Percentiles rank a stretch among this genome's conserved stretches.
Conservation (phyloP, 805 yeast genomes). For the Yarrowia yakushimensis region DNA sequence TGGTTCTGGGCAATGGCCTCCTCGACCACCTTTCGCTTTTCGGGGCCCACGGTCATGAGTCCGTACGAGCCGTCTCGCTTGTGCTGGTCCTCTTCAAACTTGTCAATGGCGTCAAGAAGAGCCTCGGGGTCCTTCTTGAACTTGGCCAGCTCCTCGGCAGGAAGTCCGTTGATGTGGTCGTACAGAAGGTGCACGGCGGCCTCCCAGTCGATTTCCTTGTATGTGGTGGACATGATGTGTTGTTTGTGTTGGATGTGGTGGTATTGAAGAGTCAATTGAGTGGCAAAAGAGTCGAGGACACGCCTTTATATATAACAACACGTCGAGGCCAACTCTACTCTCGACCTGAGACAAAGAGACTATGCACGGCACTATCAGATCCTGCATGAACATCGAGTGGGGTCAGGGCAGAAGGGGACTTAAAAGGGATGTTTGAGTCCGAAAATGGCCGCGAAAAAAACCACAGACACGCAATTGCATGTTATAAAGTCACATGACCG, state of each 20-base stretch:
- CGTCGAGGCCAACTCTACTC: not conserved
- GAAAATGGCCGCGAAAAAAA: no score
- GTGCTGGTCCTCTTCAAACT: conserved; percentile 21
- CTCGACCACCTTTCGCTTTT: conserved; percentile 17
- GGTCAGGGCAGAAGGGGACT: not conserved
- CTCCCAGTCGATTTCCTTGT: conserved; percentile 23
- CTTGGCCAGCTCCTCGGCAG: conserved; percentile 18
- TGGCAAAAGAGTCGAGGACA: not conserved
- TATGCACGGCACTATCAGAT: conserved; percentile 24
- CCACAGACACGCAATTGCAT: not conserved
- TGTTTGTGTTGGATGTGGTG: no score
- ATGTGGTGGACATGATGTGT: not conserved
- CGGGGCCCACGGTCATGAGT: conserved; percentile 22
- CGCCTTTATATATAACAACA: not conserved
- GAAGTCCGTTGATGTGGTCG: conserved; percentile 20
- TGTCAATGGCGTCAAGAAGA: conserved; percentile 15
- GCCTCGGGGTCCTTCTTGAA: conserved; percentile 17
- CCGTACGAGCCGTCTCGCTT: not conserved
- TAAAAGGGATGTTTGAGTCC: no score
- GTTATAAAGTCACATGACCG: no score
- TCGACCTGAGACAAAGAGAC: not conserved
- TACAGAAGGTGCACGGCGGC: conserved; percentile 12
- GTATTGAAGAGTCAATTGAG: not conserved
- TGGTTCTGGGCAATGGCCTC: conserved; percentile 20
- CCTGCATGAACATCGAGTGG: conserved; percentile 14